These are phyloP conservation scores for Haplosporangium sp. DNA, from an alignment of 371 early-diverging fungal species.

Conservation along the genomic window DNA sequence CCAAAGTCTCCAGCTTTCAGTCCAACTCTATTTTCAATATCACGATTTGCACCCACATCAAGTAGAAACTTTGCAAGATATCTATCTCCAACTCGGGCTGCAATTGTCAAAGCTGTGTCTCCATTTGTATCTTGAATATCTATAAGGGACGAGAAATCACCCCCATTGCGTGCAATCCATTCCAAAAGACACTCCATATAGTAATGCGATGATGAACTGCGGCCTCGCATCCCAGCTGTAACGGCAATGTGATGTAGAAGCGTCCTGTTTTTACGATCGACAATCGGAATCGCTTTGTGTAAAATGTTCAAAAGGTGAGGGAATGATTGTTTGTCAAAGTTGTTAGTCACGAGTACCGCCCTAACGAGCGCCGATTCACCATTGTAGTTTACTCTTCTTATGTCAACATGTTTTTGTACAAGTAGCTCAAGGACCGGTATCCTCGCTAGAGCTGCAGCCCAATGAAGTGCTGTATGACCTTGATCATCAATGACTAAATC, in stretches of 20 bases:
- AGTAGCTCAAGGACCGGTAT: conserved; percentile 74
- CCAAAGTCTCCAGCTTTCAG: conserved; percentile 75
- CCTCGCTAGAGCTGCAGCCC: conserved; percentile 87
- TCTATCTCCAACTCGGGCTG: conserved; percentile 79
- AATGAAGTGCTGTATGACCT: conserved; percentile 87
- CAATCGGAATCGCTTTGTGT: conserved; percentile 68
- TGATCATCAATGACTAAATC: conserved; percentile 84
- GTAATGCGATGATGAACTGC: conserved; percentile 74
- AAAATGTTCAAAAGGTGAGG: conserved; percentile 77
- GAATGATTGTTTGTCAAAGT: conserved; percentile 85
- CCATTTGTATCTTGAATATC: conserved; percentile 85
- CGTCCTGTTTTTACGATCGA: conserved; percentile 80
- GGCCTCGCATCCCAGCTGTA: conserved; percentile 70
- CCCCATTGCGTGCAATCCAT: conserved; percentile 58
- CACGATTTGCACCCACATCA: conserved; percentile 82
- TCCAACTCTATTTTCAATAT: conserved; percentile 81
- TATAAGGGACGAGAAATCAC: conserved; percentile 67
- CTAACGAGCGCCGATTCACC: conserved; percentile 92
- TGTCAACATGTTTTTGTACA: conserved; percentile 76
- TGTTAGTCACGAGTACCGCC: conserved; percentile 85
- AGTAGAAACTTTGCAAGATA: conserved; percentile 76
- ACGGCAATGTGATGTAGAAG: conserved; percentile 90
- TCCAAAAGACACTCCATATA: conserved; percentile 82
- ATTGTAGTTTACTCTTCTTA: conserved; percentile 67
- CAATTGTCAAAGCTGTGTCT: conserved; percentile 92